These are phyloP conservation scores for Neofusicoccum sp. DNA, from an alignment of 2,329 filamentous ascomycete species.

Conservation along the genomic window DNA sequence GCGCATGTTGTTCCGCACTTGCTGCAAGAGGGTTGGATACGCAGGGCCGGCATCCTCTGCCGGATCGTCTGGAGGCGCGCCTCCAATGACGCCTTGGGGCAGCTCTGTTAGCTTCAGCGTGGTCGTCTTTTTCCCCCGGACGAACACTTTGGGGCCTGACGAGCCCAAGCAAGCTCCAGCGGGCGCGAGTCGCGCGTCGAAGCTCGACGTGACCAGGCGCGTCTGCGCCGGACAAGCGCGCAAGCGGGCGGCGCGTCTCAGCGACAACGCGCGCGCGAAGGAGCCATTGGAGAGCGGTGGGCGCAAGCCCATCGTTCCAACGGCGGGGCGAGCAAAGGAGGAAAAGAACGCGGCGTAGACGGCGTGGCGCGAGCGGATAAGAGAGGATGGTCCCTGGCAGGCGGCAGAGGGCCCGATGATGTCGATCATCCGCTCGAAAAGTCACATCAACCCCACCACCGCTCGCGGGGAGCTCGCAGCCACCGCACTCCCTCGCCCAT, in stretches of 20 bases:
- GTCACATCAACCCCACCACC: slow-evolving; percentile 16
- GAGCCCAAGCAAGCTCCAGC: background rate
- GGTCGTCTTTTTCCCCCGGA: slow-evolving; percentile 37
- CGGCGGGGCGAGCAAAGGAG: no score
- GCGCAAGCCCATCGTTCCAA: background rate
- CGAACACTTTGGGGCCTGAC: slow-evolving; percentile 24
- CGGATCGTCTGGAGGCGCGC: slow-evolving; percentile 45
- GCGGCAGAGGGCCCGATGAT: background rate
- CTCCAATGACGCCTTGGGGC: slow-evolving; percentile 58
- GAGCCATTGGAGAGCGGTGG: background rate
- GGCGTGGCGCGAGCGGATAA: background rate
- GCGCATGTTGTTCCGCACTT: slow-evolving; percentile 85
- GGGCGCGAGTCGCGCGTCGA: background rate
- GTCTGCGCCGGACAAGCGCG: background rate
- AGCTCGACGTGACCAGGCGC: slow-evolving; percentile 10
- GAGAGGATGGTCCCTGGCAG: background rate
- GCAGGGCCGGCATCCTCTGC: slow-evolving; percentile 53
- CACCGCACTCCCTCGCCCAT: background rate
- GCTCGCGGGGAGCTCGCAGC: slow-evolving; percentile 3
- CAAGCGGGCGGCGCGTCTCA: background rate
- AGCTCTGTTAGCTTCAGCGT: slow-evolving; percentile 46
- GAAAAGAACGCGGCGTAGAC: background rate
- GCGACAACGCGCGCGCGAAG: background rate
- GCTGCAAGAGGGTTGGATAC: slow-evolving; percentile 88
- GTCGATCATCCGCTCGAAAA: slow-evolving; percentile 16